Conservation (phyloP, 2,329 filamentous ascomycete species). For the Exutisphaerella laricina region DNA sequence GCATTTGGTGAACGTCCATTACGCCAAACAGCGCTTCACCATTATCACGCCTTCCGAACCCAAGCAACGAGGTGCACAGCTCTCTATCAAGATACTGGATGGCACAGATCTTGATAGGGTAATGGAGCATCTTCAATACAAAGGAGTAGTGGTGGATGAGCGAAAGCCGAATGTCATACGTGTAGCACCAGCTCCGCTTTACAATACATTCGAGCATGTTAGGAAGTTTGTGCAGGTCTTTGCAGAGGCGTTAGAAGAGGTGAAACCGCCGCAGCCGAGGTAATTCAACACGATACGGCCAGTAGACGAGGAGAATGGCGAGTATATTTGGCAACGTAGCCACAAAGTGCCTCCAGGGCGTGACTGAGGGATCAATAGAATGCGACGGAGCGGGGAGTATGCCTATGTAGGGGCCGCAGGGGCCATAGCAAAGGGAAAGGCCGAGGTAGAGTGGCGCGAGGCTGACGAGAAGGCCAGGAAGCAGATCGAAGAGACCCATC, state of each 20-base stretch:
- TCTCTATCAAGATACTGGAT: constrained; percentile 64
- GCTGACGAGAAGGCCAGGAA: no score
- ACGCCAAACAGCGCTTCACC: constrained; percentile 13
- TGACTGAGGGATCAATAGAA: no score
- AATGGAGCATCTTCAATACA: constrained; percentile 56
- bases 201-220: constrained; percentile 74
- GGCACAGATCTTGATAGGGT: constrained; percentile 64
- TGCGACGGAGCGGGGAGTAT: no score
- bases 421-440: no score
- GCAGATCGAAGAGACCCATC: no score
- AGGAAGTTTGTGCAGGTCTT: constrained; percentile 55
- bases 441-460: no score
- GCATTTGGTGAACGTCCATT: no score
- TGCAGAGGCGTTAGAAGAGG: constrained; percentile 41
- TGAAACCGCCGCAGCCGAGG: neutral
- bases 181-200: constrained; percentile 76
- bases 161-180: constrained; percentile 79
- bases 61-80: constrained; percentile 66
- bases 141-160: constrained; percentile 74
- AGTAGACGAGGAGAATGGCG: no score
- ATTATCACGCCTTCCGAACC: constrained; percentile 66
- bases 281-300: no score
- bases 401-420: no score
- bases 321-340: no score
- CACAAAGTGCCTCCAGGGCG: no score